Evolutionary conservation across 306 rosid species (phyloP), one percentile per base, ranked within the genome.

Genomic region (Cucumis sativus): DNA sequence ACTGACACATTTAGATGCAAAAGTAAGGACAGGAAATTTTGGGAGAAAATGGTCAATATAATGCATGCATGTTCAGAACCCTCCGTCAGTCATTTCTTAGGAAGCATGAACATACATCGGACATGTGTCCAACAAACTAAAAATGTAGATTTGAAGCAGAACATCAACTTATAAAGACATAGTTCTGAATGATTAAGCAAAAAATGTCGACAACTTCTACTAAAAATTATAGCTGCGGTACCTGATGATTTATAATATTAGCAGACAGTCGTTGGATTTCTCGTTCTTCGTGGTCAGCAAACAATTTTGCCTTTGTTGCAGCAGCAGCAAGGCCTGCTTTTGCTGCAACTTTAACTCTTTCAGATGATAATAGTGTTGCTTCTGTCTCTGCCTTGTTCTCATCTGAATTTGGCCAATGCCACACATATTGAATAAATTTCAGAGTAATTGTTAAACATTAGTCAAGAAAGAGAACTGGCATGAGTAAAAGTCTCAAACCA

Each of bases 271-370:
- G 91, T 89, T 96, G 99, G 79, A 96, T 96, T 88, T 96, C 99
- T n/a, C 99, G 88, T 84, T 96, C 99, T 89, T 96, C 99, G 41
- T 96, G 98, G 81, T 96, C 99, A 0, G 98, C 98, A 85, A 96
- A 96, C 76, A 91, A 84, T 84, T 96, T 96, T 35, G 99, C 96
- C 86, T 96, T 96, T 80, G 89, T 89, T 73, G 98, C 99, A 74
- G 99, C 99, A 33, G 98, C 98, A 78, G 96, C 92, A 62, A 96
- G 91, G 85, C 99, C 99, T 28, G 86, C 99, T 84, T 88, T 83
- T 18, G 98, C 97, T 41, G 99, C 98, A 75, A 83, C 92, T 87
- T 91, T 85, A 81, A 92, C 96, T 81, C 88, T 92, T 78, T 96
- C 93, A 75, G 85, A 59, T 55, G 90, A 88, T 83, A 92, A 82